These are phyloP conservation scores for Phoma herbarum DNA, from an alignment of 2,329 filamentous ascomycete species.

Conservation along the genomic window DNA sequence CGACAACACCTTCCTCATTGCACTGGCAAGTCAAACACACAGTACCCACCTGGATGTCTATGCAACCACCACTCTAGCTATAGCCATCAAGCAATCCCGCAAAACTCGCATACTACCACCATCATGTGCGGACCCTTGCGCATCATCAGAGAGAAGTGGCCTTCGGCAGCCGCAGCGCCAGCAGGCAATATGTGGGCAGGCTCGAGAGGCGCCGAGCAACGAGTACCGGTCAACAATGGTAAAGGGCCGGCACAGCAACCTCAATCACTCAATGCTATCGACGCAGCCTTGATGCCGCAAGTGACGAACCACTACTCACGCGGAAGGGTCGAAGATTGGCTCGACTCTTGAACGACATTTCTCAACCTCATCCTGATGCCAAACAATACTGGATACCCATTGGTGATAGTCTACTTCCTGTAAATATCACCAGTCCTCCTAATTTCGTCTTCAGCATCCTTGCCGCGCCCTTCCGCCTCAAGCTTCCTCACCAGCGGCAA, in stretches of 20 bases:
- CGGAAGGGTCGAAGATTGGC: constrained; percentile 16
- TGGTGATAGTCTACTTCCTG: constrained; percentile 25
- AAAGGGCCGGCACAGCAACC: background rate
- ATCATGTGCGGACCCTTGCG: constrained; percentile 18
- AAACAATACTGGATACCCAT: background rate
- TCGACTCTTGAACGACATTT: constrained; percentile 1
- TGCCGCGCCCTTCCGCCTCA: constrained; percentile 59
- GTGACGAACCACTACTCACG: constrained; percentile 22
- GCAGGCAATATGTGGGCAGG: constrained; percentile 21
- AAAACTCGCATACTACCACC: background rate
- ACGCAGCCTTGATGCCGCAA: constrained; percentile 19
- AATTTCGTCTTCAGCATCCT: constrained; percentile 58
- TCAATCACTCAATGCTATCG: constrained; percentile 8
- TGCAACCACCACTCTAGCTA: background rate
- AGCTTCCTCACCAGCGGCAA: constrained; percentile 59
- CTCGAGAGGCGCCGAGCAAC: constrained; percentile 13
- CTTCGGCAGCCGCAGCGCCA: constrained; percentile 17
- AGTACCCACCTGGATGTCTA: background rate
- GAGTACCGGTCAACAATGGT: background rate
- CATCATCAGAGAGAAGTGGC: constrained; percentile 18
- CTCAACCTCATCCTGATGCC: background rate
- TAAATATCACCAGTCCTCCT: constrained; percentile 60
- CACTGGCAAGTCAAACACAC: background rate
- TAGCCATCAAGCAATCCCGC: background rate
- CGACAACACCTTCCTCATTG: background rate